Evolutionary conservation across 768 basidiomycete species (phyloP), one percentile per base, ranked within the genome.

Genomic region (Pleurotus salmoneostramineus): DNA sequence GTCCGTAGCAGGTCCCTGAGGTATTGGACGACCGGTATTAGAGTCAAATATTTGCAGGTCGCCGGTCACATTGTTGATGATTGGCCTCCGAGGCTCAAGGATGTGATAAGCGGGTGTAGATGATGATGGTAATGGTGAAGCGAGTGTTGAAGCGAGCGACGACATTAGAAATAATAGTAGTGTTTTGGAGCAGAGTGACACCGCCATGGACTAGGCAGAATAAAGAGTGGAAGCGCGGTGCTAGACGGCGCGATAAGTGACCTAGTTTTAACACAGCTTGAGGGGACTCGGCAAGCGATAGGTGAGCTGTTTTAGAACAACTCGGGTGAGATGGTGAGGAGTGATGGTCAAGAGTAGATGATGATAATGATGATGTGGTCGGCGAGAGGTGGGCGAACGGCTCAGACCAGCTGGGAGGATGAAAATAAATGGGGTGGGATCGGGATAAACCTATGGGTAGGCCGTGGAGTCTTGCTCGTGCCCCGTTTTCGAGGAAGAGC

Each of bases 71-170:
- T 74, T 73, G 62, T 65, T 71, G 37, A 64, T 54, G 35, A 57
- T 60, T 33, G 56, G 48, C 6, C 37, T 8, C 8, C 59, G 59
- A 21, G 59, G 58, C 32, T 35, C 27, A 12, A 59, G 43, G 12
- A 27, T 48, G 58, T n/a, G 44, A 40, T 14, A 52, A 33, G 35
- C 34, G 11, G 47, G 21, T 27, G 21, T 15, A 40, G 45, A 21
- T 43, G 43, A 12, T 31, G 42, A 45, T 35, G 33, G 34, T 12
- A 60, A 15, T 8, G 44, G 58, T n/a, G 50, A 59, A 7, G 50
- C 21, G 11, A 59, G 50, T 12, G 50, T 14, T 10, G 93, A 46
- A 95, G 98, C 6, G 96, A 99, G 71, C 77, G 17, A 10, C 10
- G 31, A 42, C 3, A 55, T 55, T 42, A 55, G 52, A 55, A 37